Evolutionary conservation across 805 yeast genomes (phyloP), one percentile per base, ranked within the genome.

Genomic region (Clavispora santaluciae): DNA sequence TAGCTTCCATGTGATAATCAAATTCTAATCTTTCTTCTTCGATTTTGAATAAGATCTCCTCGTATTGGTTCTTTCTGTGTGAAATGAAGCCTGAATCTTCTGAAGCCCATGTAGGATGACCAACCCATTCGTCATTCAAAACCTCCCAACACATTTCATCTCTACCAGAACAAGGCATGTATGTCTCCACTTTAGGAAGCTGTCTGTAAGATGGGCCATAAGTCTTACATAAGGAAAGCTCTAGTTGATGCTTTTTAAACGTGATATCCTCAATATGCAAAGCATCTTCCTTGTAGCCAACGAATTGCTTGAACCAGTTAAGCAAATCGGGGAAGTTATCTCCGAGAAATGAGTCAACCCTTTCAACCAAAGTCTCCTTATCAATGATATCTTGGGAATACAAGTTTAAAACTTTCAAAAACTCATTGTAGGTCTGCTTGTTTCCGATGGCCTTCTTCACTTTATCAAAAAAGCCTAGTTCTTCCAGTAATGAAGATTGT

Each of bases 71-170:
- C 64, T 93, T 93, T 50, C 98, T 79, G 62, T 93, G 99, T n/a
- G 99, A 96, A 59, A 93, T 90, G 55, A 91, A 93, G 0, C 99
- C 99, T 10, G 96, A 86, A 62, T 93, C 99, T 62, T 93, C 99
- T 0, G 98, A 91, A 4, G 98, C 99, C 99, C 99, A 93, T n/a
- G 96, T 95, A 17, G 99, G 99, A 64, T 93, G 98, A 6, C 97
- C 96, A 25, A 93, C 98, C 97, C 98, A 93, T 64, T 91, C 98
- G 61, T 93, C 99, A 63, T 93, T 93, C 53, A 93, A 74, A 12
- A 93, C 96, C 57, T 91, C 97, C 97, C 97, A 91, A 61, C 99
- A 93, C 90, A 93, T 86, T 54, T 91, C 98, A 64, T 93, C 99
- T 55, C 99, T 80, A 13, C 99, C 99, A 8, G 95, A 86, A 55